A percentile compares a stretch with the other conserved stretches of the same genome.
phyloP scores from a whole-genome alignment of 306 rosid genomes.

The Ceratonia siliqua region DNA sequence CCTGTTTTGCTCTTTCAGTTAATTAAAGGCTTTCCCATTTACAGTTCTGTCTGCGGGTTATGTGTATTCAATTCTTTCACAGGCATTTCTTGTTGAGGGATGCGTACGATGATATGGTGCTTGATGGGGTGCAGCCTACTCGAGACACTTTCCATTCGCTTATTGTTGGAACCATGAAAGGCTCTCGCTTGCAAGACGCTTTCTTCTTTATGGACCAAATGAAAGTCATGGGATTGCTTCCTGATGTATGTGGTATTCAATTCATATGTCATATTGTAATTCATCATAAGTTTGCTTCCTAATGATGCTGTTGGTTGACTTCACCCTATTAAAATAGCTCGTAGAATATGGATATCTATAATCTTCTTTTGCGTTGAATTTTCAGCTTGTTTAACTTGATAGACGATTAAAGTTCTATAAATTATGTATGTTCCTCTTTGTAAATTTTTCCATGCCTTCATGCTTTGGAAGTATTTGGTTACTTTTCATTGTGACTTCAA shows the following conservation, averaged over 20 bases:
- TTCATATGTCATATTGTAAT: neutral
- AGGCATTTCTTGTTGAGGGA: conserved; percentile 78
- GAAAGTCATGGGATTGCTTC: conserved; percentile 81
- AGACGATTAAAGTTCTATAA: too few species aligned
- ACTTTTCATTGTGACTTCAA: too few species aligned
- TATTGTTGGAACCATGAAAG: conserved; percentile 76
- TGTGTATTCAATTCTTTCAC: conserved; percentile 11
- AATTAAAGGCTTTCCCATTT: neutral
- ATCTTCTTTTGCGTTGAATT: too few species aligned
- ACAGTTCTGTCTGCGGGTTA: neutral
- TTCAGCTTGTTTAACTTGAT: too few species aligned
- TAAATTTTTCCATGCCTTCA: too few species aligned
- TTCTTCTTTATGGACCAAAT: conserved; percentile 80
- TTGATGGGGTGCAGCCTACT: conserved; percentile 91
- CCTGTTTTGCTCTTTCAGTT: neutral
- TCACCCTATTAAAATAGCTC: too few species aligned
- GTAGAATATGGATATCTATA: too few species aligned
- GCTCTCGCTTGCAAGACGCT: conserved; percentile 73
- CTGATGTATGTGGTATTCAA: conserved; percentile 60
- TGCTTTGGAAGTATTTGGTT: too few species aligned
- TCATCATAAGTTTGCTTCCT: neutral
- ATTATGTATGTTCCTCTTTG: too few species aligned
- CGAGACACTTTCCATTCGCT: conserved; percentile 80
- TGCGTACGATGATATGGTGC: conserved; percentile 83
- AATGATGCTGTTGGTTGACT: too few species aligned